phyloP scores from a whole-genome alignment of 2,329 filamentous ascomycete genomes.

The Sphaceloma murrayae region DNA sequence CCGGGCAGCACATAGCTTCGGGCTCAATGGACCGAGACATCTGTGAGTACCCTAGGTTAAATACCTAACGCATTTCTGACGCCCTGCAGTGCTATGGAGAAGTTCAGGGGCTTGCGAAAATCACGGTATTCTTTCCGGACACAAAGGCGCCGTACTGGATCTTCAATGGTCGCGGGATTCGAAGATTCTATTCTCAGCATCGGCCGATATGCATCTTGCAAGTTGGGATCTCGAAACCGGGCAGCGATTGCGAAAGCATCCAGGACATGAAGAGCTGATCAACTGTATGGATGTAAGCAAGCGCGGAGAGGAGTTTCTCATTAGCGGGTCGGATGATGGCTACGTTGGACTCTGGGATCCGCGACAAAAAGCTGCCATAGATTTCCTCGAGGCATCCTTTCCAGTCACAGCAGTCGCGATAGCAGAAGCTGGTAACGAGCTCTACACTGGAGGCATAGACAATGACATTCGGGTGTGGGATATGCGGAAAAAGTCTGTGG shows the following conservation, averaged over 20 bases:
- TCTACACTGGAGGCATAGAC: constrained; percentile 91
- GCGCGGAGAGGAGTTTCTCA: constrained; percentile 78
- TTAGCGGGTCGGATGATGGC: constrained; percentile 89
- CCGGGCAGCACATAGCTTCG: constrained; percentile 81
- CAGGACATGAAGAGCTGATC: constrained; percentile 92
- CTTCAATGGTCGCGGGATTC: constrained; percentile 96
- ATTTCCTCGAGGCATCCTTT: constrained; percentile 83
- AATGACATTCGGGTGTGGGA: constrained; percentile 98
- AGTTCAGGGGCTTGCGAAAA: constrained; percentile 91
- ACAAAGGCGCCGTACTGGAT: constrained; percentile 84
- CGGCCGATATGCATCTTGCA: constrained; percentile 83
- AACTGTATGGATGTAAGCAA: constrained; percentile 83
- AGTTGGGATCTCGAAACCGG: constrained; percentile 93
- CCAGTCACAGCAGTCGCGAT: constrained; percentile 85
- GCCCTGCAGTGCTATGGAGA: constrained; percentile 72
- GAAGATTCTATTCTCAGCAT: constrained; percentile 79
- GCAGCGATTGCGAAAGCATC: constrained; percentile 80
- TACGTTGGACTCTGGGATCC: constrained; percentile 88
- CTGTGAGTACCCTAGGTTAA: constrained; percentile 43
- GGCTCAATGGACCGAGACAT: constrained; percentile 92
- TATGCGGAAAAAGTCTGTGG: constrained; percentile 76
- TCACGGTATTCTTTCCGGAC: constrained; percentile 78
- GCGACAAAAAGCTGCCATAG: constrained; percentile 74
- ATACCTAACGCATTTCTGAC: constrained; percentile 16
- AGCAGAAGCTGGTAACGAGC: constrained; percentile 89